Base-by-base conservation (phyloP, 2,329 filamentous ascomycete species). In the Alternaria sp. region DNA sequence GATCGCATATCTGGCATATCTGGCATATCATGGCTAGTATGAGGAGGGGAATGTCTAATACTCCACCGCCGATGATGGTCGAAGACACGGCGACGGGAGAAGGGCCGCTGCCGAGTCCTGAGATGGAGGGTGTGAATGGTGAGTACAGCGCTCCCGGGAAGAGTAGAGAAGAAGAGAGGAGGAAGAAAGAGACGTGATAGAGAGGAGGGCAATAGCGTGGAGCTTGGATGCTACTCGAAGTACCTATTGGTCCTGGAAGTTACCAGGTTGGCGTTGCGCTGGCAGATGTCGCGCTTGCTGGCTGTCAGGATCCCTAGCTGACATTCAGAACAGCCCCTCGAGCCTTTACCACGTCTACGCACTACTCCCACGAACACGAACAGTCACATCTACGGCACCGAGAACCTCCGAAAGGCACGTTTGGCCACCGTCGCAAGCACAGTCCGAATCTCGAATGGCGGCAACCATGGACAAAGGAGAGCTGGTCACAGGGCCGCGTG, bases 401-500 rank as follows among this genome's bases (percentile, higher is more conserved):
- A 17, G 64, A 70, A 6, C 62, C 67, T n/a, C 66, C 69, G 17
- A 68, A 66, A 45, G 68, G 54, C 26, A 72, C 74, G 0, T 70
- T 72, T 25, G 68, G 64, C 17, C 74, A 75, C 57, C 71, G 68
- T 30, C 73, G 77, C 56, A 77, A 77, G 59, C 74, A 73, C 30
- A 80, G 73, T 54, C 78, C 78, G 5, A 77, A 76, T 23, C 60
- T 80, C 25, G 75, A 79, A 63, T 81, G 79, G 79, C 75, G 74
- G 43, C 69, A 76, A 40, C 70, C 73, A 50, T 80, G 78, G 77
- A 78, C 71, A n/a, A 71, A 75, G 28, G 68, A 78, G 23, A 77
- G 71, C 57, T 81, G 77, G 76, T 70, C 71, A 25, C 68, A 79
- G 21, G 83, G 84, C 12, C 81, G 85, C 36, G 83, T 86, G 6